Conservation (phyloP, 2,329 filamentous ascomycete species). For the Pestalotiopsis sp. region DNA sequence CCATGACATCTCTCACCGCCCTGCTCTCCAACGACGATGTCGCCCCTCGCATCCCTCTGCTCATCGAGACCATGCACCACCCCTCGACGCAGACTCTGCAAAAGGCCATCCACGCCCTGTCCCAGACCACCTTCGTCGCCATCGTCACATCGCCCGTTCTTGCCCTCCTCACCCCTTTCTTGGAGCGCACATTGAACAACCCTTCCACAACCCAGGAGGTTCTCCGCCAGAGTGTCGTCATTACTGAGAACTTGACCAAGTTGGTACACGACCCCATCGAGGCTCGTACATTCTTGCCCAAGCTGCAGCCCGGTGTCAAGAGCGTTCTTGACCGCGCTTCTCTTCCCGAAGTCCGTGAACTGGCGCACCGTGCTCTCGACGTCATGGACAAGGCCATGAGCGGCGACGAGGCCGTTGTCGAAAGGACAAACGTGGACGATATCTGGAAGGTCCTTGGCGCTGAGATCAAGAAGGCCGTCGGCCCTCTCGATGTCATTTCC, state of each 20-base stretch:
- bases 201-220: conserved; percentile 92
- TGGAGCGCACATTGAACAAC: conserved; percentile 91
- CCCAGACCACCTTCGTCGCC: conserved; percentile 97
- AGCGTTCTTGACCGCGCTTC: conserved; percentile 84
- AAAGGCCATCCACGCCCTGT: conserved; percentile 95
- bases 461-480: conserved; percentile 70
- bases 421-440: conserved; percentile 70
- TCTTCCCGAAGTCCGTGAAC: conserved; percentile 88
- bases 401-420: conserved; percentile 64
- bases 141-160: conserved; percentile 94
- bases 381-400: conserved; percentile 95
- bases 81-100: conserved; percentile 85
- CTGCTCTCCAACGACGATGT: conserved; percentile 97
- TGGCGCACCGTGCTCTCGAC: conserved; percentile 77
- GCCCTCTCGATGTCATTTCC: conserved; percentile 61
- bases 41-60: conserved; percentile 82
- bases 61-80: conserved; percentile 94
- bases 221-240: conserved; percentile 90
- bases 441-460: conserved; percentile 73
- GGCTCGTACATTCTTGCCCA: conserved; percentile 91
- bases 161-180: conserved; percentile 87
- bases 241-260: conserved; percentile 80
- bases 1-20: conserved; percentile 87
- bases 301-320: conserved; percentile 91
- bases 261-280: conserved; percentile 65